Evolutionary conservation across 2,329 filamentous ascomycete genomes (phyloP).

Genomic region (Aspergillus sergii): DNA sequence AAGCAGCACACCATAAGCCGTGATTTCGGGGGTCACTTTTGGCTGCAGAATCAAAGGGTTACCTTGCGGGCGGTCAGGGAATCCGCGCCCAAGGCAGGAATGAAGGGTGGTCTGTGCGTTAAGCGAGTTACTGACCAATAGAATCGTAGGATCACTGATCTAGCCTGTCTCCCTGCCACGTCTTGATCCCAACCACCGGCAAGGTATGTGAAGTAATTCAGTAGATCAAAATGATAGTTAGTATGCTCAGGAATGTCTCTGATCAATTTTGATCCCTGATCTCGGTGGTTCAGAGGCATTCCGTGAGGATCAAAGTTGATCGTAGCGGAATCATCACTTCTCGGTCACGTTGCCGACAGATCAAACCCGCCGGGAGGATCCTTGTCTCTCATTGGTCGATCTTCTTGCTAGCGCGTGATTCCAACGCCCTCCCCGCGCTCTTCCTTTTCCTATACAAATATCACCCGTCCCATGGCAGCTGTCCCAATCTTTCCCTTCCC

Average conservation of each 20-base stretch:
- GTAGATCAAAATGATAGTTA: conserved; percentile 17
- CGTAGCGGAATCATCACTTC: conserved; percentile 27
- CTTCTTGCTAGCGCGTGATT: conserved; percentile 40
- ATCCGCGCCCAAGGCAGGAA: conserved; percentile 9
- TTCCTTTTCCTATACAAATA: conserved; percentile 43
- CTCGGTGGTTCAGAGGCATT: conserved; percentile 21
- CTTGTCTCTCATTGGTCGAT: conserved; percentile 40
- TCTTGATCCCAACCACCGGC: conserved; percentile 40
- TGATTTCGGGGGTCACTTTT: conserved; percentile 34
- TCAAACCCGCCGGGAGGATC: conserved; percentile 33
- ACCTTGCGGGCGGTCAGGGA: conserved; percentile 19
- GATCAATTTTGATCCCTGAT: conserved; percentile 19
- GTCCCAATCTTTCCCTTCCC: conserved; percentile 27
- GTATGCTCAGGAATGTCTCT: conserved; percentile 20
- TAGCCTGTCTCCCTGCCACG: conserved; percentile 29
- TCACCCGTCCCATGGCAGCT: conserved; percentile 32
- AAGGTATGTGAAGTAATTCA: conserved; percentile 19
- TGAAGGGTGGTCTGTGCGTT: conserved; percentile 23
- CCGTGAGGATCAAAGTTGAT: conserved; percentile 29
- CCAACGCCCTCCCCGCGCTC: conserved; percentile 30
- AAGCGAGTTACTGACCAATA: conserved; percentile 44
- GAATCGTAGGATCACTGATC: conserved; percentile 39
- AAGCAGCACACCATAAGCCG: conserved; percentile 35
- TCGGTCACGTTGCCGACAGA: conserved; percentile 32
- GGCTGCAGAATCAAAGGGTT: conserved; percentile 30